A percentile compares a stretch with the other conserved stretches of the same genome.
phyloP scores from a whole-genome alignment of 75 land plant genomes.

The Cunninghamia lanceolata region DNA sequence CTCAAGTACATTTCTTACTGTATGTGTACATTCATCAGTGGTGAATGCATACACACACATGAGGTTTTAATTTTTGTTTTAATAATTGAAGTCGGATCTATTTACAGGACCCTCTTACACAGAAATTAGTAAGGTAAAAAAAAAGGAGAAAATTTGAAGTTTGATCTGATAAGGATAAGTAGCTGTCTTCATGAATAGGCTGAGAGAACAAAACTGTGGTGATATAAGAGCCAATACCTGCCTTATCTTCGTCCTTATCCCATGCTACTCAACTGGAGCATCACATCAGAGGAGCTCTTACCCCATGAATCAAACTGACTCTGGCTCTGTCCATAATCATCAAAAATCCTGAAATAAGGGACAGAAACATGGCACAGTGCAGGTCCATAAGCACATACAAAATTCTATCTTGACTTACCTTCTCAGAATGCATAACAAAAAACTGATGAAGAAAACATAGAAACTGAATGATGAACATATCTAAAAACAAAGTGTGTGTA shows the following conservation, averaged over 20 bases:
- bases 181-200: not conserved
- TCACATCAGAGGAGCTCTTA: not conserved
- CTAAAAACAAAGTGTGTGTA: not conserved
- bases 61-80: not conserved
- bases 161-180: not conserved
- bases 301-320: not conserved
- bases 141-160: too few relatives aligned
- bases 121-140: too few relatives aligned
- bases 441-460: not conserved
- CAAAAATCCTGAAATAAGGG: not conserved
- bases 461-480: not conserved
- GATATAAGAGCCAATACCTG: not conserved
- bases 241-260: not conserved
- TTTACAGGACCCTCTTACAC: too few relatives aligned
- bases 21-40: not conserved
- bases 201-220: not conserved
- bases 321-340: not conserved
- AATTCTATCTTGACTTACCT: not conserved
- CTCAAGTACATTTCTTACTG: not conserved
- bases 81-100: not conserved
- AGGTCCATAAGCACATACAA: not conserved
- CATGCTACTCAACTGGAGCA: not conserved
- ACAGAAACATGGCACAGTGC: not conserved
- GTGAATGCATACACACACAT: not conserved
- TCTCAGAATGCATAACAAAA: not conserved